Evolutionary conservation across 306 rosid species (phyloP), one percentile per base, ranked within the genome.

Genomic region (Vachellia pachyceras): DNA sequence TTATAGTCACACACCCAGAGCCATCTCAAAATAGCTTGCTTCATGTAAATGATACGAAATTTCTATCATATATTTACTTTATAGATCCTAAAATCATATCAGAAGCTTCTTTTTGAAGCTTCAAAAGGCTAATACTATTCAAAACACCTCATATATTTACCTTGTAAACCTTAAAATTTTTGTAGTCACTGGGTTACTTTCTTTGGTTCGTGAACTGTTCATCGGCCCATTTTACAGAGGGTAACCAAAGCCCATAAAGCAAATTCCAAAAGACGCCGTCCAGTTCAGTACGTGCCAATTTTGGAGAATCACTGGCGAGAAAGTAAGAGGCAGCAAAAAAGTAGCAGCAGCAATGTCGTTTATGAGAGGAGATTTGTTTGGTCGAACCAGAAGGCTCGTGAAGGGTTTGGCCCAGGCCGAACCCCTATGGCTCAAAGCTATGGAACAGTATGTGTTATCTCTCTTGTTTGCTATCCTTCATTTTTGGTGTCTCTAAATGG

Each of bases 371-470:
- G 88, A 95, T 85, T 82, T 95, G 83, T 87, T 95, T 70, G 73
- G 82, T 22, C 86, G 84, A 52, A 89, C 97, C 33, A 83, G 89
- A 84, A 95, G 90, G 94, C 93, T 95, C 17, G 97, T 93, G 33
- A 93, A 91, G 86, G 99, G 99, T 57, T 69, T 90, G 72, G 99
- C 97, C 79, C 87, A 79, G 83, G 84, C 92, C 0, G 92, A 95
- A 85, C 97, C 98, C 20, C 60, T 87, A 49, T 95, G 97, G 97
- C 94, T 92, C 86, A 95, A 95, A 88, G 98, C 97, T 85, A 92
- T 92, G 98, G 94, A 92, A 81, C 91, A 85, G 97, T 92, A 45
- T 36, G 89, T 80, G 69, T 69, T 76, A 69, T 67, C 29, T 63
- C 65, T 75, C 77, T 35, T 25, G 73, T 60, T 58, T 42, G 63